Evolutionary conservation across 164 flowering plant genomes (phyloP).

Genomic region (Piper longum): DNA sequence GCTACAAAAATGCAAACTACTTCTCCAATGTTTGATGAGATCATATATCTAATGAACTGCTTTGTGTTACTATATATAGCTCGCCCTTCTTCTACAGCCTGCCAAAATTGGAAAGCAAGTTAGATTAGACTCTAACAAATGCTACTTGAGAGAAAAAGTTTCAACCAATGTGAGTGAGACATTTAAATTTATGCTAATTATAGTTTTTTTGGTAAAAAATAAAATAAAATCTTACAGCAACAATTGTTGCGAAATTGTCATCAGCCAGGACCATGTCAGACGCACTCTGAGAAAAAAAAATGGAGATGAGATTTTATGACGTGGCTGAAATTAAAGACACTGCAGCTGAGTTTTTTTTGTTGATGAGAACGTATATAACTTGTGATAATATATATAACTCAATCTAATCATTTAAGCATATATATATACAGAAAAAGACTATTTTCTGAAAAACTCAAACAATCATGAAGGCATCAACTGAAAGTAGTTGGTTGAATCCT

Average conservation of each 20-base stretch:
- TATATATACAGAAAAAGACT: too few relatives aligned
- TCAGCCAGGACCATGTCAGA: constrained; percentile 98
- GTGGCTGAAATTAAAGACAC: not conserved
- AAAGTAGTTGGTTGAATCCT: too few relatives aligned
- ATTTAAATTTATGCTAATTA: too few relatives aligned
- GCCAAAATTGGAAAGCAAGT: constrained; percentile 11
- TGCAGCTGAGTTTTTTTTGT: not conserved
- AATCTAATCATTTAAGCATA: too few relatives aligned
- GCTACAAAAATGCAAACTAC: constrained; percentile 99
- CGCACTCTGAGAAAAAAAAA: constrained; percentile 63
- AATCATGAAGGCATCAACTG: too few relatives aligned
- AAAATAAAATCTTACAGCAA: constrained; percentile 51
- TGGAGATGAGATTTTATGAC: not conserved
- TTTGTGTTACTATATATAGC: constrained; percentile 97
- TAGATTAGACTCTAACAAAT: not conserved
- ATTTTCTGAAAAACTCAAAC: too few relatives aligned
- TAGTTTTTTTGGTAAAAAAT: not conserved
- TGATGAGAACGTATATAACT: too few relatives aligned
- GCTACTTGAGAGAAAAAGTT: not conserved
- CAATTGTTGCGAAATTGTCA: constrained; percentile 96
- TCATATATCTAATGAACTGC: constrained; percentile 99
- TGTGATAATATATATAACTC: too few relatives aligned
- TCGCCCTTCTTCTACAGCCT: constrained; percentile 99
- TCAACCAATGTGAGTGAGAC: too few relatives aligned
- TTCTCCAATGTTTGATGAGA: constrained; percentile 98